Evolutionary conservation across 352 stramenopile genomes (phyloP).

Genomic region (Phytophthora syringae): DNA sequence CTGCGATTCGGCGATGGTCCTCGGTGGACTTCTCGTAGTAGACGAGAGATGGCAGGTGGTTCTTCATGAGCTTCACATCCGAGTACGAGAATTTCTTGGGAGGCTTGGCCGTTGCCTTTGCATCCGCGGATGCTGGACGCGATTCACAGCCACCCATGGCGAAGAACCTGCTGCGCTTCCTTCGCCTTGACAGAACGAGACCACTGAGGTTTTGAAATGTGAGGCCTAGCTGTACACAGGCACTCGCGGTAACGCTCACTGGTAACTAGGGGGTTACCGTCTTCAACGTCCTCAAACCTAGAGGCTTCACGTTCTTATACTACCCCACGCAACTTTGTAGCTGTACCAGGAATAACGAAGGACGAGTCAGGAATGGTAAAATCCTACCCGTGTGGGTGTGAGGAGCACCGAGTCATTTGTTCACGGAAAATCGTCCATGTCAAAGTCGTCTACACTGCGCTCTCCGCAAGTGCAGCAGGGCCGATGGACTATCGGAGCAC

Average conservation of each 20-base stretch:
- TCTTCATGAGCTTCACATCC: constrained; percentile 47
- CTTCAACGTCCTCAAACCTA: constrained; percentile 13
- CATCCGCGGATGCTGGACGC: neutral
- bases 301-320: constrained; percentile 29
- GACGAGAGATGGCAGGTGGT: constrained; percentile 47
- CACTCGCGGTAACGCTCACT: neutral
- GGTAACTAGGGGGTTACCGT: constrained; percentile 11
- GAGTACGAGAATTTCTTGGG: constrained; percentile 37
- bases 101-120: constrained; percentile 15
- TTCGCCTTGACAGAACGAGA: constrained; percentile 6
- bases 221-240: neutral
- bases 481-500: too few relatives aligned
- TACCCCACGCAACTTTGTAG: constrained; percentile 1
- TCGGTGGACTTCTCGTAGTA: constrained; percentile 52
- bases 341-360: constrained; percentile 12
- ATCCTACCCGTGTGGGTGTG: too few relatives aligned
- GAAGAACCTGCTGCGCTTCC: constrained; percentile 8
- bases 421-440: too few relatives aligned
- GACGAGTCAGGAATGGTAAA: too few relatives aligned
- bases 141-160: constrained; percentile 32
- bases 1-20: constrained; percentile 43
- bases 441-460: too few relatives aligned
- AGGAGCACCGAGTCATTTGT: too few relatives aligned
- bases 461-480: too few relatives aligned
- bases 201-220: constrained; percentile 20